Base-by-base conservation (phyloP, 495 filamentous ascomycete species). In the Talaromyces trachyspermus region DNA sequence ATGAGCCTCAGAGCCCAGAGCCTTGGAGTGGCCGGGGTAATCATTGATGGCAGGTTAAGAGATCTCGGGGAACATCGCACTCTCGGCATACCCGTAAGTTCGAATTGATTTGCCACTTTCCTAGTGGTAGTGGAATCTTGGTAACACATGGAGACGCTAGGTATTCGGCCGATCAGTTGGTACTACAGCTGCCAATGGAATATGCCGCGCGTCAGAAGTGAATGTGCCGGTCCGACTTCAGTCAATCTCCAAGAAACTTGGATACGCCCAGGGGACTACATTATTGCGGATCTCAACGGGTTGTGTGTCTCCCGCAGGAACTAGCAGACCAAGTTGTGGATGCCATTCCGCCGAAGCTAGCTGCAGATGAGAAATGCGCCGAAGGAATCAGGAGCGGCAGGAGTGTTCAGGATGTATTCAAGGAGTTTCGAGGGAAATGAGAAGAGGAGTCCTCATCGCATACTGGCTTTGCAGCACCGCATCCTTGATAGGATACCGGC, bases 11-110 rank as follows among this genome's bases (percentile, higher is more conserved):
- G 75, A 14, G 77, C 76, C 30, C 55, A 66, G 39, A 54, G 56
- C 26, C 49, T 52, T 12, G 47, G 47, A 10, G 63, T 55, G 6
- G 54, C 49, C 6, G 65, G 64, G 7, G 66, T 66, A 17, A 60
- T 81, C 7, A 70, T 81, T 39, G 77, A 81, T 50, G 78, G 78
- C 9, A 59, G 74, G 2, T 61, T 80, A 29, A 63, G 77, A 9
- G 76, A 80, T 43, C 32, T 80, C n/a, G 63, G 77, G 37, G 77
- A 80, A 53, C 77, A 80, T 49, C 65, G 73, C 2, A 72, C 67
- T 29, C 49, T 78, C 0, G 49, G 49, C 0, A 79, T 66, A 49
- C 76, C 75, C 18, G 3, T 46, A 39, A 39, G 12, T 39, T 39
- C 15, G 69, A 74, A 29, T 26, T 17, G 23, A 29, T 19, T 49